These are phyloP conservation scores for Heliosperma pusillum DNA, from an alignment of 148 eudicot species.

Conservation along the genomic window DNA sequence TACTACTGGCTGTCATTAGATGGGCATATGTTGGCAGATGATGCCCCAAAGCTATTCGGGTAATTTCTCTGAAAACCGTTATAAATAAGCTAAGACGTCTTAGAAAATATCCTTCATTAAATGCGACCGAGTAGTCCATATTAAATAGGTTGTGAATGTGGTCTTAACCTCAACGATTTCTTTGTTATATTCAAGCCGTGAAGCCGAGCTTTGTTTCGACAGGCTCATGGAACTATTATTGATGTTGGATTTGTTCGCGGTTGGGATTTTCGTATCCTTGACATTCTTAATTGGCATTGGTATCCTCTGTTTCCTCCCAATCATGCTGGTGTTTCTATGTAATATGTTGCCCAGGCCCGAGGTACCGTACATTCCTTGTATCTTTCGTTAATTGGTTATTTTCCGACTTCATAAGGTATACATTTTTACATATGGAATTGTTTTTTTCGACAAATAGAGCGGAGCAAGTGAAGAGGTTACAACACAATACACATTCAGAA, in stretches of 20 bases:
- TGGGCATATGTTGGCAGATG: slow-evolving; percentile 48
- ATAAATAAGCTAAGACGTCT: too few species aligned
- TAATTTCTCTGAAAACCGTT: slow-evolving; percentile 13
- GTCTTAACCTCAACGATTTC: too few species aligned
- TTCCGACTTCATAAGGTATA: neutral
- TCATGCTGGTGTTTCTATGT: slow-evolving; percentile 12
- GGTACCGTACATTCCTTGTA: too few species aligned
- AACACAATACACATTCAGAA: slow-evolving; percentile 62
- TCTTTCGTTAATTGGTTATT: too few species aligned
- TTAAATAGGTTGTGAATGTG: neutral
- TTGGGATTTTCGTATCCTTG: slow-evolving; percentile 75
- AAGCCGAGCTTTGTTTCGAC: too few species aligned
- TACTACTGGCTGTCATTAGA: slow-evolving; percentile 94
- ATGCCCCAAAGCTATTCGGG: slow-evolving; percentile 91
- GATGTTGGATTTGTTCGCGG: slow-evolving; percentile 80
- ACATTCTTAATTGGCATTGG: slow-evolving; percentile 86
- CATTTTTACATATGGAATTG: neutral
- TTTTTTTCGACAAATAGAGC: slow-evolving; percentile 38
- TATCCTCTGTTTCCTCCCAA: slow-evolving; percentile 83
- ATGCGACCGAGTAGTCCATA: too few species aligned
- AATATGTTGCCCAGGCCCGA: too few species aligned
- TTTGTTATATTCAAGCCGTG: too few species aligned
- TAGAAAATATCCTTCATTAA: too few species aligned
- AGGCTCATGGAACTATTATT: slow-evolving; percentile 76
- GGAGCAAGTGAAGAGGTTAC: slow-evolving; percentile 81